These are phyloP conservation scores for Sordariomycetes sp. DNA, from an alignment of 2,329 filamentous ascomycete genomes.

Conservation along the genomic window DNA sequence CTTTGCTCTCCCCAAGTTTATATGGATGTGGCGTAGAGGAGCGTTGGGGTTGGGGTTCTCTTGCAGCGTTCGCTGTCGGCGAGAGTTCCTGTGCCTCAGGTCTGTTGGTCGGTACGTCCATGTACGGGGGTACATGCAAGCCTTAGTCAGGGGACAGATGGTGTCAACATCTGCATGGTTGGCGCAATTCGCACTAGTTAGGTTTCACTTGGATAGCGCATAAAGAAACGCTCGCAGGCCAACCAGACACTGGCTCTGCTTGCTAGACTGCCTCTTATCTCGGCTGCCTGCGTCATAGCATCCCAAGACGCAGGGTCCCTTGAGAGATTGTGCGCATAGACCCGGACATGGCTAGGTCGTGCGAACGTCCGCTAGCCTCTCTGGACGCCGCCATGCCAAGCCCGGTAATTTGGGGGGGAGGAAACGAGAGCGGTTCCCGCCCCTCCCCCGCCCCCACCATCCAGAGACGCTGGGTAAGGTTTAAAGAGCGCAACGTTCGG, in stretches of 20 bases:
- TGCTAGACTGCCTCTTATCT: neutral
- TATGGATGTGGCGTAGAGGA: too few species aligned
- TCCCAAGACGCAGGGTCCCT: too few species aligned
- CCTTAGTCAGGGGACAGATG: neutral
- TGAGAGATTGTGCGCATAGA: too few species aligned
- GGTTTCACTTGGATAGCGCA: neutral
- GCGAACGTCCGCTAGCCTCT: neutral
- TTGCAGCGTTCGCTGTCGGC: too few species aligned
- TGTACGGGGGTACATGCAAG: neutral
- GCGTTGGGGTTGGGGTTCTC: neutral
- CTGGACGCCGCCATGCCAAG: neutral
- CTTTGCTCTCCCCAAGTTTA: neutral
- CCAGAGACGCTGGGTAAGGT: neutral
- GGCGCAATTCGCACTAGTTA: neutral
- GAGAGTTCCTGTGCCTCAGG: neutral
- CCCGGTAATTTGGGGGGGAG: neutral
- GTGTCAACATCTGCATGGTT: neutral
- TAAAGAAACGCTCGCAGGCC: neutral
- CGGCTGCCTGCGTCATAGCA: too few species aligned
- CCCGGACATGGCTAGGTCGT: too few species aligned
- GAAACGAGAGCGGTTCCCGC: neutral
- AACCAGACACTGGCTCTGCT: neutral
- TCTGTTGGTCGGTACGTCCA: neutral
- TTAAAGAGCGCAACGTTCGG: neutral
- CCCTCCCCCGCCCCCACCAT: neutral